Evolutionary conservation across 2,329 filamentous ascomycete species (phyloP), one percentile per base, ranked within the genome.

Genomic region (Geoglossum cookeanum): DNA sequence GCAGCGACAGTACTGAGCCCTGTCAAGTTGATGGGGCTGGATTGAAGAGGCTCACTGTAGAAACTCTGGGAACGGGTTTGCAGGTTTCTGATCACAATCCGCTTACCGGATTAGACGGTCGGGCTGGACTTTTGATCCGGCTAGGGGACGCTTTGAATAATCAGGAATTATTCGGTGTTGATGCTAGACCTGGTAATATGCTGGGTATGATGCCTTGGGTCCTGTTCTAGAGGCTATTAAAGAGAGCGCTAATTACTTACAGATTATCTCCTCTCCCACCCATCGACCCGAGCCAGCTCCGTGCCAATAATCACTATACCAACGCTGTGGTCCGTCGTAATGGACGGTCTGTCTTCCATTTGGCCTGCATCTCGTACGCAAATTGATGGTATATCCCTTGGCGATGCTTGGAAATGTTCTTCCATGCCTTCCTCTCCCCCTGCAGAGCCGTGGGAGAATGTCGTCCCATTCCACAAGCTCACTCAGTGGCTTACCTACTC

Each of bases 401-500:
- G 92, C 57, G 92, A 98, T 67, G 91, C 92, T 29, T 98, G 92
- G 92, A 86, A 84, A 0, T 95, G 90, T 70, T 81, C 79, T 9
- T 80, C 83, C 35, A 87, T 97, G 80, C 88, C 89, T 0, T 61
- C 64, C n/a, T 78, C 75, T 22, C 81, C 84, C 68, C 75, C 83
- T 62, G 78, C 78, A 5, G 74, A 81, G 62, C 76, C 81, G 0
- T 88, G 85, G 84, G 85, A 91, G 67, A 83, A 77, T 63, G 91
- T 94, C 64, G 79, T 91, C 9, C 89, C 89, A 0, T 94, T 95
- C 73, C 90, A 96, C 74, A 95, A 94, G 71, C 78, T 94, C 39
- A 94, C 89, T 0, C 89, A 95, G 69, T 96, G 90, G 90, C 82
- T 96, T 58, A 87, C 85, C 55, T 95, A 95, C 71, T 94, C 88